Conservation (phyloP, 2,329 filamentous ascomycete genomes). For the Aspergillus felis region DNA sequence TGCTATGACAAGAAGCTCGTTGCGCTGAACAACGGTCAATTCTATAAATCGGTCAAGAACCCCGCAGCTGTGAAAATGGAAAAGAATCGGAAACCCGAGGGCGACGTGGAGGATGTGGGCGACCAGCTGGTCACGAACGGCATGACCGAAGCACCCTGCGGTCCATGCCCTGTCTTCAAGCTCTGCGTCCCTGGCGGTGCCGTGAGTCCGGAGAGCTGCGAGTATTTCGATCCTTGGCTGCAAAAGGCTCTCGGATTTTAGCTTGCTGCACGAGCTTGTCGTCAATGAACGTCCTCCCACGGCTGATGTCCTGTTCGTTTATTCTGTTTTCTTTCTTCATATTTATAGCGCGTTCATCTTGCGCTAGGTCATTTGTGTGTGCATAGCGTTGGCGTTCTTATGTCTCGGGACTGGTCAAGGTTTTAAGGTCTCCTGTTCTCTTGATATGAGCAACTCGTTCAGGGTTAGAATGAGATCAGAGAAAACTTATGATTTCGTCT, state of each 20-base stretch:
- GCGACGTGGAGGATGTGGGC: conserved; percentile 28
- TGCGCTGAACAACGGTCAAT: conserved; percentile 45
- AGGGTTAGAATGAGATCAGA: background rate
- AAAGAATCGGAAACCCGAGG: conserved; percentile 29
- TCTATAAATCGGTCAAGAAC: conserved; percentile 47
- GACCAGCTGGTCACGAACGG: conserved; percentile 60
- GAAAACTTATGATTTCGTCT: background rate
- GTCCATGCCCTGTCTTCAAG: conserved; percentile 86
- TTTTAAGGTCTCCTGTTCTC: conserved; percentile 6
- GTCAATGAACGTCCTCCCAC: background rate
- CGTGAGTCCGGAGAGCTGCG: conserved; percentile 83
- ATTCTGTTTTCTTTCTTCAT: conserved; percentile 3
- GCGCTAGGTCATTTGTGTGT: conserved; percentile 18
- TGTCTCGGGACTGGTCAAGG: conserved; percentile 11
- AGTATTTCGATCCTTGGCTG: conserved; percentile 88
- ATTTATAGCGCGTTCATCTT: conserved; percentile 11
- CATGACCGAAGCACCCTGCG: conserved; percentile 85
- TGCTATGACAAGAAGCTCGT: conserved; percentile 85
- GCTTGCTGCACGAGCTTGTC: conserved; percentile 1
- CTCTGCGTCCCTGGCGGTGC: conserved; percentile 87
- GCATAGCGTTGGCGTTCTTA: conserved; percentile 40
- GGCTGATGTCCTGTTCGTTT: conserved; percentile 3
- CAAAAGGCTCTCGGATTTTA: conserved; percentile 38
- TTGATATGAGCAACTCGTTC: conserved; percentile 2
- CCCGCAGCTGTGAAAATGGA: conserved; percentile 34